These are phyloP conservation scores for Solanum chiquidenum DNA, from an alignment of 257 asterid species.

Conservation along the genomic window DNA sequence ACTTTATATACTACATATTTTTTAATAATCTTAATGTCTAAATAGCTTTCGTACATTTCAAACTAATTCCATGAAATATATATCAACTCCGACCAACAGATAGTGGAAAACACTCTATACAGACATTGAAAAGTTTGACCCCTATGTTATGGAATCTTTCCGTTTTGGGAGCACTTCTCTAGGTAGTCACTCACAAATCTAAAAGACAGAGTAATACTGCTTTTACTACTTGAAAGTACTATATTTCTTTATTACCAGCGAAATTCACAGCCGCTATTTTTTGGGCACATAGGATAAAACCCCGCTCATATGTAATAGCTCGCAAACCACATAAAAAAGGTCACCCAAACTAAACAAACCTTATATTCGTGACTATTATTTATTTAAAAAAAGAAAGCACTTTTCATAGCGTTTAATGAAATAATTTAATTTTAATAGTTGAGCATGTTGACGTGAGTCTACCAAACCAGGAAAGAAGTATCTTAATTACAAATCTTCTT, in stretches of 20 bases:
- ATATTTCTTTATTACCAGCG: neutral
- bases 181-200: neutral
- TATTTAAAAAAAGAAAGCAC: neutral
- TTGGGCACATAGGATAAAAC: no score
- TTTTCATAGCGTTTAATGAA: neutral
- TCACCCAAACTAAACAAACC: neutral
- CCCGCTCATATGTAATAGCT: no score
- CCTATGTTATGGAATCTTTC: neutral
- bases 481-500: neutral
- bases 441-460: neutral
- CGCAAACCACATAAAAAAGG: rapidly evolving
- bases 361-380: neutral
- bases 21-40: neutral
- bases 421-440: neutral
- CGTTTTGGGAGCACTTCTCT: neutral
- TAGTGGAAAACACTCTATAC: no score
- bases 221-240: neutral
- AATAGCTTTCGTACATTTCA: neutral
- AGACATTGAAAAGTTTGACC: neutral
- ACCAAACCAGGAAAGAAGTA: neutral
- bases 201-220: no score
- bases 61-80: neutral
- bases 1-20: no score
- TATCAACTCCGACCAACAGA: no score
- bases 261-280: no score